Percentiles rank a stretch among this genome's conserved stretches.
phyloP scores from a whole-genome alignment of 140 eudicot species.

The Stevia rebaudiana region DNA sequence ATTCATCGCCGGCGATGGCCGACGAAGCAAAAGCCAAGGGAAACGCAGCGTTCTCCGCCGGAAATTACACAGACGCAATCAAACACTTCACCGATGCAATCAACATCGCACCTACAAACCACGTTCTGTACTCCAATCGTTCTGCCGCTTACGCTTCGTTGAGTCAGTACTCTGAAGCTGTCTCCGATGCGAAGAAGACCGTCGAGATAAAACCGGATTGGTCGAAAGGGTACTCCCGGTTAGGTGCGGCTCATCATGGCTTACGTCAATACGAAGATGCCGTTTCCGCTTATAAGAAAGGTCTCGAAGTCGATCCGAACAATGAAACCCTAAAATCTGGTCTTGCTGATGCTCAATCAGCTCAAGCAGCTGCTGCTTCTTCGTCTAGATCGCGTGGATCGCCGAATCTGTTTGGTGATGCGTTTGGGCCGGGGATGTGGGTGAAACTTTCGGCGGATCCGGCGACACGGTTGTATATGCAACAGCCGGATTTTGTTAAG shows the following conservation, averaged over 20 bases:
- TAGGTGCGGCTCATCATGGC: constrained; percentile 77
- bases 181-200: constrained; percentile 71
- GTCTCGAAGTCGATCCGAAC: constrained; percentile 68
- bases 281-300: constrained; percentile 59
- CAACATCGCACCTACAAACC: constrained; percentile 69
- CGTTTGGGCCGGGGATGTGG: constrained; percentile 97
- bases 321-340: constrained; percentile 76
- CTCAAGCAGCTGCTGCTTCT: constrained; percentile 19
- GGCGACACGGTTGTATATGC: constrained; percentile 49
- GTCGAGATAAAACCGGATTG: constrained; percentile 87
- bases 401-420: constrained; percentile 63
- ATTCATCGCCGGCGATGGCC: constrained; percentile 31
- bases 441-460: constrained; percentile 72
- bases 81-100: constrained; percentile 81
- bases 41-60: constrained; percentile 93
- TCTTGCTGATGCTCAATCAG: constrained; percentile 55
- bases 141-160: constrained; percentile 93
- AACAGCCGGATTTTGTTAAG: constrained; percentile 73
- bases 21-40: constrained; percentile 96
- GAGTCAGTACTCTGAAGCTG: constrained; percentile 49
- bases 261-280: constrained; percentile 48
- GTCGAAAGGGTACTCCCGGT: constrained; percentile 83
- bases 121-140: constrained; percentile 88
- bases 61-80: constrained; percentile 64
- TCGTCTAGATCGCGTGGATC: constrained; percentile 10